Evolutionary conservation across 139 green algal species (phyloP).

Genomic region (Nannochloris sp.): DNA sequence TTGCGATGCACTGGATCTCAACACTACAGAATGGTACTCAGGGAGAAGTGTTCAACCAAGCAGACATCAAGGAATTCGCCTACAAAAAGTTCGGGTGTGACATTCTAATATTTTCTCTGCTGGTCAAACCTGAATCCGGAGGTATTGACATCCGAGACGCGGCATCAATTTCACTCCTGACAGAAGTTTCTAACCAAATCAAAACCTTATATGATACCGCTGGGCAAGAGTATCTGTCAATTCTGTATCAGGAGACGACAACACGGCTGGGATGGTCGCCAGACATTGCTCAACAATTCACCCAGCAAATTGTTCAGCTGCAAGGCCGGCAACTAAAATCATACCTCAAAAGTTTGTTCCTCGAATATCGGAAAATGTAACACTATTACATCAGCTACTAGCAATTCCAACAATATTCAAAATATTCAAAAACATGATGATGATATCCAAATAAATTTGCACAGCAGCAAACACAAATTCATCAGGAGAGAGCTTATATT

Average conservation of each 20-base stretch:
- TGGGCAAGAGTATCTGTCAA: conserved; percentile 34
- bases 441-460: conserved; percentile 45
- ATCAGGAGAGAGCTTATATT: conserved; percentile 31
- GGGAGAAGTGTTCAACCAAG: neutral
- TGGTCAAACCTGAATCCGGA: conserved; percentile 22
- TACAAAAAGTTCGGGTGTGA: conserved; percentile 47
- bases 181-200: conserved; percentile 44
- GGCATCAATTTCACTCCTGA: conserved; percentile 47
- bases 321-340: conserved; percentile 43
- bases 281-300: conserved; percentile 42
- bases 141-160: conserved; percentile 51
- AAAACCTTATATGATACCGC: conserved; percentile 39
- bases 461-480: conserved; percentile 42
- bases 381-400: conserved; percentile 2
- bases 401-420: conserved; percentile 14
- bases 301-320: conserved; percentile 27
- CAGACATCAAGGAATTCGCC: conserved; percentile 40
- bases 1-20: neutral
- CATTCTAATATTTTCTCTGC: conserved; percentile 34
- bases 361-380: conserved; percentile 12
- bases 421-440: conserved; percentile 33
- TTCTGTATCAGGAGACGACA: conserved; percentile 31
- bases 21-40: neutral
- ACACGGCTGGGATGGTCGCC: conserved; percentile 32
- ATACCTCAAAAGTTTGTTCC: conserved; percentile 33